phyloP scores from a whole-genome alignment of 176 grass and related monocot genomes.

The Guadua angustifolia region DNA sequence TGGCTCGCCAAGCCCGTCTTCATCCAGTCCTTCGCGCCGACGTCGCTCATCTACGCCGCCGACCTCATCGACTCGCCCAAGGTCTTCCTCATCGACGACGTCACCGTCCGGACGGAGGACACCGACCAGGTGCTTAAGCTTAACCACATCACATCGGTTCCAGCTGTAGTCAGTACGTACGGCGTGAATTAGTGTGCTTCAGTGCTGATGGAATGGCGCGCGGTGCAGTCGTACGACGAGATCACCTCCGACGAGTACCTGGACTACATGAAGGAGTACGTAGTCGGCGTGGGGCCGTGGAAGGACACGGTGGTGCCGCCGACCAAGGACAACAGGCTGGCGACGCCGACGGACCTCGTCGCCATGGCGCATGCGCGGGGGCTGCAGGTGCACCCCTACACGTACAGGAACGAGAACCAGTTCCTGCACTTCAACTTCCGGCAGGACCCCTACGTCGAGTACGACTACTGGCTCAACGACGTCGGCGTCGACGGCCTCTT shows the following conservation, averaged over 20 bases:
- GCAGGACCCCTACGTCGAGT: slow-evolving; percentile 61
- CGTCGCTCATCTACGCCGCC: slow-evolving; percentile 46
- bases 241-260: slow-evolving; percentile 58
- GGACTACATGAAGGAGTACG: slow-evolving; percentile 50
- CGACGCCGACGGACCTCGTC: slow-evolving; percentile 51
- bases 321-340: slow-evolving; percentile 43
- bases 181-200: no score
- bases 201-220: no score
- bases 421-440: slow-evolving; percentile 61
- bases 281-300: slow-evolving; percentile 53
- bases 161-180: no score
- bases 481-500: slow-evolving; percentile 57
- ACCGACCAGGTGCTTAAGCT: slow-evolving; percentile 41
- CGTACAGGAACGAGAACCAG: slow-evolving; percentile 60
- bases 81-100: slow-evolving; percentile 59
- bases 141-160: no score
- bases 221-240: slow-evolving; percentile 44
- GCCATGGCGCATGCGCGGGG: slow-evolving; percentile 55
- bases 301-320: slow-evolving; percentile 70
- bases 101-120: slow-evolving; percentile 55
- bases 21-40: slow-evolving; percentile 60
- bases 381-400: slow-evolving; percentile 61
- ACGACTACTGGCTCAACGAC: slow-evolving; percentile 59
- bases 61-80: slow-evolving; percentile 50
- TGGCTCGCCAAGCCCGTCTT: slow-evolving; percentile 46